phyloP scores from a whole-genome alignment of 345 rosid genomes.

The Pugionium cornutum region DNA sequence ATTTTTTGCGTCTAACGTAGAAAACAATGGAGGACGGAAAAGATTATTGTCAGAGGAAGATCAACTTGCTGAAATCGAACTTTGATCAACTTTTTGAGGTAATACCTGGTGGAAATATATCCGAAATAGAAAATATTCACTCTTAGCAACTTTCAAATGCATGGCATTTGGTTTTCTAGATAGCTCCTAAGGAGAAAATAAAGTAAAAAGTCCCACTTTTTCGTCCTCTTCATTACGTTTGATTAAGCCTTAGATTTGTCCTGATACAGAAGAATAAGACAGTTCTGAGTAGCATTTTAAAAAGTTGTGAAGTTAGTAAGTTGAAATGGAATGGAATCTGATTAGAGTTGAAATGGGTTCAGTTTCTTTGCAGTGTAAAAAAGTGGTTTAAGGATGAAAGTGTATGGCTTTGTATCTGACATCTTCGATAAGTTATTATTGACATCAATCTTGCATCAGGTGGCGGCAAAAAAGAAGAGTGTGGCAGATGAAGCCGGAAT shows the following conservation, averaged over 20 bases:
- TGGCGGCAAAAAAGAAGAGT: slow-evolving; percentile 84
- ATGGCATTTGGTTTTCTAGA: neutral
- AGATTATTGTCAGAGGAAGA: slow-evolving; percentile 94
- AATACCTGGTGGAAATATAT: neutral
- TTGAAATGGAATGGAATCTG: neutral
- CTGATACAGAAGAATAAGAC: neutral
- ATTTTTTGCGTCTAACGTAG: slow-evolving; percentile 35
- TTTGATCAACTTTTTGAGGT: slow-evolving; percentile 97
- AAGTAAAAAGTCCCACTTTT: neutral
- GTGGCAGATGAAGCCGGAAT: slow-evolving; percentile 83
- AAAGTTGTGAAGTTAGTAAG: neutral
- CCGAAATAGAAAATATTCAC: neutral
- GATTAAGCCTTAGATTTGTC: neutral
- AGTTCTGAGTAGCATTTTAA: neutral
- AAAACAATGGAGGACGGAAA: slow-evolving; percentile 91
- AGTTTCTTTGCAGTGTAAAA: neutral
- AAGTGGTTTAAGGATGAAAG: neutral
- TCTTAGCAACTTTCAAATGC: neutral
- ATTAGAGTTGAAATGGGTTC: neutral
- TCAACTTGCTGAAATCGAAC: slow-evolving; percentile 84
- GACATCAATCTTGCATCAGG: slow-evolving; percentile 42
- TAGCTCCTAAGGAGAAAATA: neutral
- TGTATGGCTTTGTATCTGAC: neutral
- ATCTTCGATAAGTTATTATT: too few species aligned
- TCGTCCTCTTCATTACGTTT: neutral